Conservation (phyloP, 2,329 filamentous ascomycete genomes). For the Venturia nashicola region DNA sequence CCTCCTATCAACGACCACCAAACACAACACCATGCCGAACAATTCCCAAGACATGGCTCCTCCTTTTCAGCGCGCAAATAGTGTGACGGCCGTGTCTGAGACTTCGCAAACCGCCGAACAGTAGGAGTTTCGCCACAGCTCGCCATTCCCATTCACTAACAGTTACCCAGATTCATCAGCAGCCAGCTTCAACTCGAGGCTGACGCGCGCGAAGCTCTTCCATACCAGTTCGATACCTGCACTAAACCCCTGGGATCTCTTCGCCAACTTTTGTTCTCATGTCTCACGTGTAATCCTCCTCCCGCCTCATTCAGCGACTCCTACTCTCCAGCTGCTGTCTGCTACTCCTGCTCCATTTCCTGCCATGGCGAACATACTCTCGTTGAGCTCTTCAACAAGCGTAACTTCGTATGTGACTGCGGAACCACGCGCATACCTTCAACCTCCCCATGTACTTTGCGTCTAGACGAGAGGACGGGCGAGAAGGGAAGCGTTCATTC, state of each 20-base stretch:
- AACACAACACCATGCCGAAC: neutral
- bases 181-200: constrained; percentile 84
- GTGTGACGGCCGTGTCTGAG: constrained; percentile 34
- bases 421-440: constrained; percentile 69
- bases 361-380: constrained; percentile 93
- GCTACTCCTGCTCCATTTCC: constrained; percentile 92
- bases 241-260: constrained; percentile 81
- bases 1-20: neutral
- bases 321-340: constrained; percentile 69
- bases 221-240: constrained; percentile 81
- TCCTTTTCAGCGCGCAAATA: constrained; percentile 18
- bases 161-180: constrained; percentile 54
- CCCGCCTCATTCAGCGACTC: constrained; percentile 49
- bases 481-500: constrained; percentile 65
- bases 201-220: constrained; percentile 81
- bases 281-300: constrained; percentile 82
- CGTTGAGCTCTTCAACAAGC: constrained; percentile 91
- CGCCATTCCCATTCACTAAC: neutral
- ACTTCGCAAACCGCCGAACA: constrained; percentile 43
- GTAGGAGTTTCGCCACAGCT: constrained; percentile 16
- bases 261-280: constrained; percentile 82
- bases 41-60: neutral
- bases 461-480: constrained; percentile 60
- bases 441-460: constrained; percentile 62
- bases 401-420: constrained; percentile 93